Evolutionary conservation across 2,329 filamentous ascomycete genomes (phyloP).

Genomic region (Nakataea oryzae): DNA sequence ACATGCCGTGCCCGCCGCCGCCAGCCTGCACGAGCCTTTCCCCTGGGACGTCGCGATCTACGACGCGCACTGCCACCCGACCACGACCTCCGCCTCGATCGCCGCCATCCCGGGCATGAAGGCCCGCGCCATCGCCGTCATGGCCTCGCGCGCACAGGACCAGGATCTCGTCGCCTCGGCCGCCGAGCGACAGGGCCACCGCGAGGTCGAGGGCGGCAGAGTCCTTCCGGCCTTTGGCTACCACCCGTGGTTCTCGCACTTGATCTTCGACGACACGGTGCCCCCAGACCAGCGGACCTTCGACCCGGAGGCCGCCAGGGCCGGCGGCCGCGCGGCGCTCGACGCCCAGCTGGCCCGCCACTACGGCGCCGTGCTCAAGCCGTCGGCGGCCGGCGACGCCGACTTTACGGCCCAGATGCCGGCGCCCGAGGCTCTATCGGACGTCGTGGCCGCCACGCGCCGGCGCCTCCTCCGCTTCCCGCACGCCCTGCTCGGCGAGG

Average conservation of each 20-base stretch:
- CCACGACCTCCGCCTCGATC: constrained; percentile 60
- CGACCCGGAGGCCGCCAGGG: constrained; percentile 13
- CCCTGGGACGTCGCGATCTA: constrained; percentile 64
- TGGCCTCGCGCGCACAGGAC: constrained; percentile 68
- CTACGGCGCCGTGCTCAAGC: constrained; percentile 55
- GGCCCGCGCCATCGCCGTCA: constrained; percentile 56
- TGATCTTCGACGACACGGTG: constrained; percentile 53
- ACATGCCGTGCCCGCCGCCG: background rate
- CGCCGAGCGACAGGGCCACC: constrained; percentile 38
- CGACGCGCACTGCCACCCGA: constrained; percentile 79
- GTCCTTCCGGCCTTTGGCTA: constrained; percentile 68
- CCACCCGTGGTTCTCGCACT: constrained; percentile 81
- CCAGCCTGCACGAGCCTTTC: constrained; percentile 25
- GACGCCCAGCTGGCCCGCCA: constrained; percentile 28
- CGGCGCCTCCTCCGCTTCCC: constrained; percentile 41
- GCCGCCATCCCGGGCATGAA: constrained; percentile 52
- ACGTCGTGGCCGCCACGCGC: constrained; percentile 33
- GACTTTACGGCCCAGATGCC: constrained; percentile 41
- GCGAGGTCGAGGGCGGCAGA: constrained; percentile 9
- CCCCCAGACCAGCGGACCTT: constrained; percentile 23
- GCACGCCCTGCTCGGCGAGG: constrained; percentile 61
- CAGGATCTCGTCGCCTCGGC: constrained; percentile 60
- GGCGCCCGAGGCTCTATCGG: constrained; percentile 43
- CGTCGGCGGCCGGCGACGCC: constrained; percentile 33
- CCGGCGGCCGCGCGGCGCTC: constrained; percentile 7